Percentiles rank a stretch among this genome's conserved stretches.
These are phyloP conservation scores for Cutaneotrichosporon cutaneum DNA, from an alignment of 1,284 basidiomycete species.

Conservation along the genomic window DNA sequence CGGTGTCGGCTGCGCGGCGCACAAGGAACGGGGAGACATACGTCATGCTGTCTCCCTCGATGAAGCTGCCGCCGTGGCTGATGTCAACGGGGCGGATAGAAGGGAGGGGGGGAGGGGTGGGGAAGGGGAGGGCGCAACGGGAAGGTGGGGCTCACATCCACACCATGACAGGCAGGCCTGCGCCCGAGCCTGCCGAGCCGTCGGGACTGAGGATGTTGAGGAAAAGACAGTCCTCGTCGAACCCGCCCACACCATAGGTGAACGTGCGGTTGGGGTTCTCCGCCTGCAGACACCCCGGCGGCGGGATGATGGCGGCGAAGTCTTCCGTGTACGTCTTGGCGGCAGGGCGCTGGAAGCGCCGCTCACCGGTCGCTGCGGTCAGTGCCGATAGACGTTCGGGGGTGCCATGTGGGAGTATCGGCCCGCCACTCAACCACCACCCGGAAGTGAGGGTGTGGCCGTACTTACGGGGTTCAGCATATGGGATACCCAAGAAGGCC, in stretches of 20 bases:
- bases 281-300: constrained; percentile 41
- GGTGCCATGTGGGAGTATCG: too few relatives aligned
- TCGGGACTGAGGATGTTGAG: constrained; percentile 49
- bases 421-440: too few relatives aligned
- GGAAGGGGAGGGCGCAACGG: too few relatives aligned
- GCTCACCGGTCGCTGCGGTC: constrained; percentile 54
- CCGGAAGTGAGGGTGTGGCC: too few relatives aligned
- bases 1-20: not conserved
- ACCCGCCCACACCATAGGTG: constrained; percentile 11
- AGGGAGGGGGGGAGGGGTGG: too few relatives aligned
- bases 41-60: constrained; percentile 21
- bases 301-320: constrained; percentile 28
- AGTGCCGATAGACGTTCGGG: too few relatives aligned
- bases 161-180: constrained; percentile 45
- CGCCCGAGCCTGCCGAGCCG: not conserved
- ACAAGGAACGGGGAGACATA: constrained; percentile 31
- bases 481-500: constrained; percentile 18
- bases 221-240: constrained; percentile 53
- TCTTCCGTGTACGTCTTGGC: constrained; percentile 28
- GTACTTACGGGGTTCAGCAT: constrained; percentile 12
- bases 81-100: not conserved
- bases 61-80: constrained; percentile 46
- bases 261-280: not conserved
- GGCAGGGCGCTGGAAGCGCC: constrained; percentile 53
- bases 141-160: constrained; percentile 28